Percentiles rank a stretch among this genome's conserved stretches.
Evolutionary conservation across 345 rosid genomes (phyloP).

Genomic region (Eucalyptus pauciflora): DNA sequence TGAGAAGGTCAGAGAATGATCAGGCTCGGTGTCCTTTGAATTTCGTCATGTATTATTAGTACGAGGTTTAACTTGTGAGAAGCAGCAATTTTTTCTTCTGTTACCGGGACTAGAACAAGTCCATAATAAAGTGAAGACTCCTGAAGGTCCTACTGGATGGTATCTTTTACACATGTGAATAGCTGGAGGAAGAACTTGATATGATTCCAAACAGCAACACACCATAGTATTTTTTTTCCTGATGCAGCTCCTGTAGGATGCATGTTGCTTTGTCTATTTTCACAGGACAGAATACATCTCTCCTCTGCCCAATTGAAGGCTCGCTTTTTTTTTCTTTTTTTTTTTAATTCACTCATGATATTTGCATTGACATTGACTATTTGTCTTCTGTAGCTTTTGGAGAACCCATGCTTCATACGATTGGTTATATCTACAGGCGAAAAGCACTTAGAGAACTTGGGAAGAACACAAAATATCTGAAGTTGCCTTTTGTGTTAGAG

Average conservation of each 20-base stretch:
- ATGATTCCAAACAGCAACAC: too few relatives aligned
- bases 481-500: constrained; percentile 80
- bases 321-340: too few relatives aligned
- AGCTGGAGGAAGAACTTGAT: not conserved
- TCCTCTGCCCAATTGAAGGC: not conserved
- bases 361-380: not conserved
- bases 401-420: constrained; percentile 87
- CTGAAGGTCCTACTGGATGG: not conserved
- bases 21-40: too few relatives aligned
- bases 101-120: not conserved
- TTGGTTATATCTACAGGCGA: constrained; percentile 82
- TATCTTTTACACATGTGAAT: not conserved
- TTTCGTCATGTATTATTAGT: too few relatives aligned
- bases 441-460: constrained; percentile 83
- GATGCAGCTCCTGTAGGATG: not conserved
- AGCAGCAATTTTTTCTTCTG: too few relatives aligned
- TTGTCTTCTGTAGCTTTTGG: constrained; percentile 56
- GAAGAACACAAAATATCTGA: constrained; percentile 69
- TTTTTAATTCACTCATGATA: not conserved
- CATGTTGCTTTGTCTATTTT: not conserved
- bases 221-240: too few relatives aligned
- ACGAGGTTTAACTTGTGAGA: too few relatives aligned
- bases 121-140: not conserved
- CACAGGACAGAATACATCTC: not conserved
- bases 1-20: too few relatives aligned